These are phyloP conservation scores for Typha latifolia DNA, from an alignment of 176 grass and related monocot genomes.

Conservation along the genomic window DNA sequence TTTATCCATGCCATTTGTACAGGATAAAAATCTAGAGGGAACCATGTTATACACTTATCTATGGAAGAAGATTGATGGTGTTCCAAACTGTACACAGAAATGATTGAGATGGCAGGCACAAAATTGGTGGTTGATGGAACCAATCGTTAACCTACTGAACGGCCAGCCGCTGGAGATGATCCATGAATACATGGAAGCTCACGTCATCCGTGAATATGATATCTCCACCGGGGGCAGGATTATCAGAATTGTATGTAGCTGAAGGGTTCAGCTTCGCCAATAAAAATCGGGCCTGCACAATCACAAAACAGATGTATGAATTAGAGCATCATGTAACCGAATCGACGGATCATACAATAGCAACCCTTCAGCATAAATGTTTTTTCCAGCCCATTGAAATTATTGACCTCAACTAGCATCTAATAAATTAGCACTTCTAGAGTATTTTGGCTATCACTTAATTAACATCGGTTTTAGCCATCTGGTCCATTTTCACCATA, in stretches of 20 bases:
- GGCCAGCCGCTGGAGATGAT: slow-evolving; percentile 78
- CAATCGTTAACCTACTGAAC: slow-evolving; percentile 42
- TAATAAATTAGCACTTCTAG: too few relatives aligned
- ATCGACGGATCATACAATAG: too few relatives aligned
- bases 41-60: background rate
- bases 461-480: too few relatives aligned
- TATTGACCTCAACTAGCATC: too few relatives aligned
- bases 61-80: background rate
- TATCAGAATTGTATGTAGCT: slow-evolving; percentile 60
- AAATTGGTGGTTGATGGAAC: slow-evolving; percentile 6
- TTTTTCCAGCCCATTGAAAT: too few relatives aligned
- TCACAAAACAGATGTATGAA: slow-evolving; percentile 16
- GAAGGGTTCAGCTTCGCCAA: slow-evolving; percentile 92
- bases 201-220: slow-evolving; percentile 92
- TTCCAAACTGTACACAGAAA: slow-evolving; percentile 18
- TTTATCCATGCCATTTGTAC: too few relatives aligned
- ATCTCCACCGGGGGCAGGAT: slow-evolving; percentile 61
- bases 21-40: background rate
- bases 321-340: too few relatives aligned
- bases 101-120: slow-evolving; percentile 7
- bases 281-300: slow-evolving; percentile 72
- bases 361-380: too few relatives aligned
- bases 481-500: too few relatives aligned
- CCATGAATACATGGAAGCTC: slow-evolving; percentile 88
- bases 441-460: too few relatives aligned